Base-by-base conservation (phyloP, 164 flowering plant genomes). In the Cinnamomum chago region DNA sequence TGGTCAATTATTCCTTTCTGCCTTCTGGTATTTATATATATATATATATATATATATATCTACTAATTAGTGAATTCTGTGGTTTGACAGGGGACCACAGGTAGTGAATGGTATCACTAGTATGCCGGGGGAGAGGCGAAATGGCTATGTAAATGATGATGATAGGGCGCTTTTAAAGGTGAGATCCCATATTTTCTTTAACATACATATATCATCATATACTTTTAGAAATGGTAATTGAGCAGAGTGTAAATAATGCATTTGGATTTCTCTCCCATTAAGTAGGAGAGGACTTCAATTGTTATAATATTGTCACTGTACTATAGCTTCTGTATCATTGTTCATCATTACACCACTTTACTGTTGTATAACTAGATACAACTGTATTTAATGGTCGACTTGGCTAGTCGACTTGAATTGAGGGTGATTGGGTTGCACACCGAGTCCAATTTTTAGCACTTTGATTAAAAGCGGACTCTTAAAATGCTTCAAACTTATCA, bases 111-210 rank as follows among this genome's bases (percentile, higher is more conserved):
- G 81, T 72, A 88, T 88, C 11, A 55, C 9, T 35, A 89, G 90
- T 82, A 92, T 20, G 15, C 69, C 90, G 5, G 92, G 89, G 79
- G 97, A 89, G 75, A 88, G 87, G 74, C 90, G 92, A 92, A 89
- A 93, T 78, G 99, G 96, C 2, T 95, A 92, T 82, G 89, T 93
- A 62, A 88, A 92, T 72, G 88, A 90, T 75, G 83, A 89, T 62
- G 99, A 95, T 69, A 88, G 95, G 74, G 97, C 91, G 40, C 92
- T 93, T 72, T 90, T 93, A 4, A 93, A 95, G 97, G 99, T 95
- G 76, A 62, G 52, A 25, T 65, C 18, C 28, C 12, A 27, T 66
- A 15, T 28, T 35, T 27, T 66, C 47, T 30, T 66, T 20, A 17
- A 28, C 7, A 66, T 20, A 24, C 12, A 64, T 64, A 2, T 64